Base-by-base conservation (phyloP, 768 basidiomycete species). In the Psilocybe cyanescens region DNA sequence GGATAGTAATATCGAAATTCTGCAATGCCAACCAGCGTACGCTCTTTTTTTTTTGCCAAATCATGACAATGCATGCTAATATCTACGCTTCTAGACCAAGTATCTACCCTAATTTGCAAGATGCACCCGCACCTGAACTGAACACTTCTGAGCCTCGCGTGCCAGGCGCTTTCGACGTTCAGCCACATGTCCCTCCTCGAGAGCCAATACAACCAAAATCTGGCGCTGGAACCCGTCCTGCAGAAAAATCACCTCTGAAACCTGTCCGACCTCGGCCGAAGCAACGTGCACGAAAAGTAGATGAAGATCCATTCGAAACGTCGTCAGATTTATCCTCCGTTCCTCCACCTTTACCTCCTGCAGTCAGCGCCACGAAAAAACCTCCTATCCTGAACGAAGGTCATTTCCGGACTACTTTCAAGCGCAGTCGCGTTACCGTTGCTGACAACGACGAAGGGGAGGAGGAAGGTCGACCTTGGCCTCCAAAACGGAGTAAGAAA, bases 391-490 rank as follows among this genome's bases (percentile, higher is more conserved):
- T 75, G 12, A 55, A 68, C 1, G 71, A 77, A 45, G 75, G 73
- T n/a, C 68, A 71, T 8, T 76, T 74, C 55, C 63, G 72, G 2
- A 74, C 67, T 28, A 59, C 64, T 7, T 72, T 74, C 50, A 60
- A 64, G 3, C 65, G 64, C 0, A 55, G 65, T 44, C 61, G 56
- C n/a, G 52, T 58, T 24, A 57, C 7, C 3, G n/a, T 62, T 24
- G 39, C 31, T 30, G 69, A 62, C 16, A 60, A 67, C 14, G 70
- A 70, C 16, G 65, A 65, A 28, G 67, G 39, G 2, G 19, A 30
- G 11, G 44, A 41, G 28, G 41, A 44, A 16, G 41, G 14, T 7
- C 41, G 41, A 5, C 41, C 41, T 9, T 74, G 74, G 76, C 73
- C 73, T 7, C 74, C 74, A 33, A 61, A 55, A 44, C 64, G 70